Evolutionary conservation across 345 rosid species (phyloP).

Genomic region (Psidium guajava): DNA sequence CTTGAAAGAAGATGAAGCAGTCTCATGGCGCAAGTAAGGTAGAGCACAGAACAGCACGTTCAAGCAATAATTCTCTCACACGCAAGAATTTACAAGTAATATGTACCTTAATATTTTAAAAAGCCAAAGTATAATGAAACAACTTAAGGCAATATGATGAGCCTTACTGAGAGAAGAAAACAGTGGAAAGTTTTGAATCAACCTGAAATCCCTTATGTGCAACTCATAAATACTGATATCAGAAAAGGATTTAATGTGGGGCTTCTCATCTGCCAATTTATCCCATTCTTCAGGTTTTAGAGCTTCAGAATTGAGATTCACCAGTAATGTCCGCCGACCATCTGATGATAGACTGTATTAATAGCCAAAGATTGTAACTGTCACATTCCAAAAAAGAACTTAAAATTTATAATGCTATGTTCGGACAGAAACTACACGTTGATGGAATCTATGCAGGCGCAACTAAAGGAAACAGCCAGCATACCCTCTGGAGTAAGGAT

Average conservation of each 20-base stretch:
- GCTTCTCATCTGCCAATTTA: slow-evolving; percentile 57
- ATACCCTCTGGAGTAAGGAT: slow-evolving; percentile 97
- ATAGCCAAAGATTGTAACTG: slow-evolving; percentile 14
- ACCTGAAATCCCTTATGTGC: slow-evolving; percentile 96
- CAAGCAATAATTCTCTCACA: neutral
- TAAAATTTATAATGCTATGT: neutral
- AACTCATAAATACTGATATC: slow-evolving; percentile 90
- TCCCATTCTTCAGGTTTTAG: slow-evolving; percentile 86
- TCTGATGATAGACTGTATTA: slow-evolving; percentile 73
- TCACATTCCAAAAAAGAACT: neutral
- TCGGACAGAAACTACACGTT: slow-evolving; percentile 6
- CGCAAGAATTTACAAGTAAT: neutral
- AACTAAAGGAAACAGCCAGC: slow-evolving; percentile 13
- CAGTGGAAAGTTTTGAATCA: slow-evolving; percentile 1
- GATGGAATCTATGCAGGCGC: neutral
- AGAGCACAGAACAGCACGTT: neutral
- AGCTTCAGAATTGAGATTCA: slow-evolving; percentile 47
- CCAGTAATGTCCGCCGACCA: slow-evolving; percentile 65
- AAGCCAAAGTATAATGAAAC: neutral
- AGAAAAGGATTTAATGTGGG: slow-evolving; percentile 38
- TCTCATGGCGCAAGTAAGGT: neutral
- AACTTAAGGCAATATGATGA: neutral
- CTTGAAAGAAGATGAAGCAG: neutral
- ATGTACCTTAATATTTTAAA: neutral
- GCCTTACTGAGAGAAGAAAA: neutral